Evolutionary conservation across 1,284 basidiomycete genomes (phyloP).

Genomic region (Leucoagaricus sp.): DNA sequence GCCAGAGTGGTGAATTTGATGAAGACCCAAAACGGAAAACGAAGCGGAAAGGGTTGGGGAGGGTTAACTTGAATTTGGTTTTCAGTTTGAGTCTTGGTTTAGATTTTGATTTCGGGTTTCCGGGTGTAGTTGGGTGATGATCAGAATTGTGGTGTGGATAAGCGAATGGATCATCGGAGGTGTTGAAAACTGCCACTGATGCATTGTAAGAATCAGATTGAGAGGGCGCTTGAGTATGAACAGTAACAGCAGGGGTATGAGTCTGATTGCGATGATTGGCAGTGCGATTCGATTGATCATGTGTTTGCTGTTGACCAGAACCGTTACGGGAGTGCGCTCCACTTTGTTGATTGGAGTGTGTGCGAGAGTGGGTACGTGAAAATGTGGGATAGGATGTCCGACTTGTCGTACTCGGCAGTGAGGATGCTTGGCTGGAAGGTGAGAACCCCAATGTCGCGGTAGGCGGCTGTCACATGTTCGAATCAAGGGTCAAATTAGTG

Average conservation of each 20-base stretch:
- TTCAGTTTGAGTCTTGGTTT: background rate
- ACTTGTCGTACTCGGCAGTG: slow-evolving; percentile 6
- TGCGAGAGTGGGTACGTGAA: background rate
- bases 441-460: background rate
- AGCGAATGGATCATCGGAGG: background rate
- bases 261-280: too few species aligned
- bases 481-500: background rate
- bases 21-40: background rate
- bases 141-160: background rate
- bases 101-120: background rate
- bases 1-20: background rate
- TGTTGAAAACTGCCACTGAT: background rate
- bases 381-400: too few species aligned
- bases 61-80: slow-evolving; percentile 10
- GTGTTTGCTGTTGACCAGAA: too few species aligned
- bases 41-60: slow-evolving; percentile 8
- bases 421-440: slow-evolving; percentile 4
- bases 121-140: background rate
- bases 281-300: too few species aligned
- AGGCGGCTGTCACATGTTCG: background rate
- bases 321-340: too few species aligned
- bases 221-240: background rate
- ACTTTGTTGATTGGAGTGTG: background rate
- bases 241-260: background rate
- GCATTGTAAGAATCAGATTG: background rate